Percentiles rank a stretch among this genome's conserved stretches.
phyloP scores from a whole-genome alignment of 2,329 filamentous ascomycete genomes.

The Leptographium galeiforme region DNA sequence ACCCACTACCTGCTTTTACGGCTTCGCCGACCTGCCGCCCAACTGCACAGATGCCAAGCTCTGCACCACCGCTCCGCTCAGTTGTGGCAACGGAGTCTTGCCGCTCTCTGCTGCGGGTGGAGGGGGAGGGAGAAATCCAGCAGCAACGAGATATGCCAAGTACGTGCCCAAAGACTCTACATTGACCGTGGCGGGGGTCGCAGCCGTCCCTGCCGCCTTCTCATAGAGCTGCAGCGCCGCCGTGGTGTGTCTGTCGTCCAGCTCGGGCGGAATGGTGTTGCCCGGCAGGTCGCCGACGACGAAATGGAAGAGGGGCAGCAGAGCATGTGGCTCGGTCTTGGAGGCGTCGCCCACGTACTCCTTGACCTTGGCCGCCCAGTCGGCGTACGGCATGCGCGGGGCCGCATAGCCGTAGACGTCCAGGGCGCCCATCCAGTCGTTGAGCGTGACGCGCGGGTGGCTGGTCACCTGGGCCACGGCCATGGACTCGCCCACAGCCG shows the following conservation, averaged over 20 bases:
- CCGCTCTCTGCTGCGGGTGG: conserved; percentile 2
- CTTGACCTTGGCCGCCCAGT: conserved; percentile 57
- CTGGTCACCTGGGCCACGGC: conserved; percentile 66
- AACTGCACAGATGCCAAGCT: background rate
- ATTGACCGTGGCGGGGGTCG: conserved; percentile 39
- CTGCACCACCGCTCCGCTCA: background rate
- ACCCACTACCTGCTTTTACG: background rate
- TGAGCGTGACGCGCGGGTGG: conserved; percentile 66
- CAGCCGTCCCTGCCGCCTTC: conserved; percentile 19
- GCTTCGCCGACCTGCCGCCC: conserved; percentile 2
- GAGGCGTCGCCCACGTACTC: conserved; percentile 52
- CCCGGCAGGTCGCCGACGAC: conserved; percentile 56
- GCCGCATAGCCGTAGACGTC: conserved; percentile 60
- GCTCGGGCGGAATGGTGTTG: conserved; percentile 57
- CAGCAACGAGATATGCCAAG: conserved; percentile 46
- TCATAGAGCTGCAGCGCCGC: conserved; percentile 36
- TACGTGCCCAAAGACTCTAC: conserved; percentile 50
- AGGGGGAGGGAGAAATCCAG: conserved; percentile 46
- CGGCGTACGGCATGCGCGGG: conserved; percentile 51
- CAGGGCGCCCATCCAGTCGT: conserved; percentile 59
- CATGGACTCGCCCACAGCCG: conserved; percentile 15
- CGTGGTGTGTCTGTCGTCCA: conserved; percentile 59
- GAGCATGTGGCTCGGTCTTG: conserved; percentile 33
- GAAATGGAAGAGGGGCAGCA: conserved; percentile 65
- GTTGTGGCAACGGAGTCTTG: background rate